These are phyloP conservation scores for Rubia occidens DNA, from an alignment of 305 asterid species.

Conservation along the genomic window DNA sequence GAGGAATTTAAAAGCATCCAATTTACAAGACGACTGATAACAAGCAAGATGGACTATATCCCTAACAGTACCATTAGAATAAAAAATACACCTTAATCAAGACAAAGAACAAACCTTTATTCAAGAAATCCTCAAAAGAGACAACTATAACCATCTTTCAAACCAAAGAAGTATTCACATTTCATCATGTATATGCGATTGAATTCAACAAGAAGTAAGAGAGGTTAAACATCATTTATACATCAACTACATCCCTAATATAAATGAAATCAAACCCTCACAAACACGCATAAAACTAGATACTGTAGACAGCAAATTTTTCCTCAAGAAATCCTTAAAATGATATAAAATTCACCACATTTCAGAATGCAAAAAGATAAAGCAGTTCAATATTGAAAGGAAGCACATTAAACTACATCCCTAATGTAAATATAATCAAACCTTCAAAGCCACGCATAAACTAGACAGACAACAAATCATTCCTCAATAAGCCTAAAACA, in stretches of 20 bases:
- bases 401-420: no score
- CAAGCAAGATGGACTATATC: background rate
- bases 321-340: background rate
- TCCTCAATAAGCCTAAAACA: background rate
- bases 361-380: no score
- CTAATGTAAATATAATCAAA: background rate
- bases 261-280: background rate
- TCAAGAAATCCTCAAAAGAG: background rate
- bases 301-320: background rate
- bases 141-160: background rate
- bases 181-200: background rate
- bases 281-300: background rate
- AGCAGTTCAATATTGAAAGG: background rate
- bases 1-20: background rate
- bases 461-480: background rate
- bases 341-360: background rate
- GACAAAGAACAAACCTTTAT: background rate
- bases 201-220: background rate
- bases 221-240: no score
- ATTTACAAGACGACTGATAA: background rate
- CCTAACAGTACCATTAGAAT: background rate
- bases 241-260: background rate
- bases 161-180: background rate
- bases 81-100: background rate
- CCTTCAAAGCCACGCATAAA: background rate